Evolutionary conservation across 805 yeast species (phyloP), one percentile per base, ranked within the genome.

Genomic region (Candida cerambycidarum): DNA sequence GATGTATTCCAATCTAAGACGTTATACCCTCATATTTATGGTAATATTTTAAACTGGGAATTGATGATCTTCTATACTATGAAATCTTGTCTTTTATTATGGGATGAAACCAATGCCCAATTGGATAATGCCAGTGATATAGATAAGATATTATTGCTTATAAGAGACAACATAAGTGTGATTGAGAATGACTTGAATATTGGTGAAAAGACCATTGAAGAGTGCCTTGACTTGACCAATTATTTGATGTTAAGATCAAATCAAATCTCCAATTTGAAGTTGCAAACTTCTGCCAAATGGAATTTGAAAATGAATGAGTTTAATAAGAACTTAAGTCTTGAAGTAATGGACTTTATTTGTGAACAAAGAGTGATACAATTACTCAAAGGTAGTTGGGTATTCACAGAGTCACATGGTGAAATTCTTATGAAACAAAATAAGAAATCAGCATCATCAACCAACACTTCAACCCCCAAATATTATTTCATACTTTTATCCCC

Each of bases 351-450:
- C 29, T 85, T 85, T 57, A 89, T 87, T 12, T 76, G 78, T 44
- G 89, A 85, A 57, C 93, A 85, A 63, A 73, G 92, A 53, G 79
- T 83, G 35, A 62, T 85, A 44, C 82, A 80, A 55, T 63, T 88
- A 38, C 79, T 88, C 19, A 80, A 76, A 54, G 96, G 96, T 1
- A 76, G 85, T 2, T 88, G 95, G 95, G 90, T 85, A 11, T 83
- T 71, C 56, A 74, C 82, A 1, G 83, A 81, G 28, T 66, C 73
- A 40, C 89, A 67, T 43, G 75, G 73, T 1, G 71, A 68, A 39
- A 44, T 42, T 14, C 46, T 60, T 18, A 47, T 57, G 41, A 47
- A 41, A 21, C 39, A 41, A 12, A 29, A 28, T 12, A 43, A 38
- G 19, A 39, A 36, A 15, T 17, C 35, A 7, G 23, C 23, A 15